These are phyloP conservation scores for Fomitopsis pinicola DNA, from an alignment of 1,284 basidiomycete genomes.

Conservation along the genomic window DNA sequence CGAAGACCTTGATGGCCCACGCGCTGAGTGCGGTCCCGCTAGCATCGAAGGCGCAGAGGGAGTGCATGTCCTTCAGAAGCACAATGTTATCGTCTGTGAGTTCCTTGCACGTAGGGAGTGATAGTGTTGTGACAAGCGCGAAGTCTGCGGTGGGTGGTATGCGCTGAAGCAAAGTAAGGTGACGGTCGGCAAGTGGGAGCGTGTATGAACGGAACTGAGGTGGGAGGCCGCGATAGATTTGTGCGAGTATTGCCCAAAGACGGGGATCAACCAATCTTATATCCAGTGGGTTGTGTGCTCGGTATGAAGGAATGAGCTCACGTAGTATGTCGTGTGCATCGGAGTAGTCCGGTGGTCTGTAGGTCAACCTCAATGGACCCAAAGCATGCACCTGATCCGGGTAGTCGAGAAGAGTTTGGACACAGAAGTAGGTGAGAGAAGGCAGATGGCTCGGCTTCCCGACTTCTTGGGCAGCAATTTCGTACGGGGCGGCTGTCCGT, in stretches of 20 bases:
- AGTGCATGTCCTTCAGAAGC: conserved; percentile 44
- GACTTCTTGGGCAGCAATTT: background rate
- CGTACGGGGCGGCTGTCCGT: conserved; percentile 25
- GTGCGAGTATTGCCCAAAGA: conserved; percentile 57
- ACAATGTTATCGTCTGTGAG: conserved; percentile 53
- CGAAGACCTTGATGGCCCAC: conserved; percentile 41
- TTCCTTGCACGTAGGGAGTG: conserved; percentile 45
- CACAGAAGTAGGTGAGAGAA: conserved; percentile 36
- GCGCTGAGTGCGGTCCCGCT: conserved; percentile 47
- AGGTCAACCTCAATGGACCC: conserved; percentile 26
- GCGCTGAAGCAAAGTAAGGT: conserved; percentile 52
- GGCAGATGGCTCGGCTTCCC: conserved; percentile 25
- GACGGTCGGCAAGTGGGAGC: conserved; percentile 47
- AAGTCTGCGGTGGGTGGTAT: conserved; percentile 52
- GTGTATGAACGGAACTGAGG: conserved; percentile 35
- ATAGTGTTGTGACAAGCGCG: conserved; percentile 57
- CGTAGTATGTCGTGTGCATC: conserved; percentile 31
- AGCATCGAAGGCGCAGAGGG: conserved; percentile 57
- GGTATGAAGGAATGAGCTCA: conserved; percentile 31
- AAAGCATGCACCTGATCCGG: conserved; percentile 35
- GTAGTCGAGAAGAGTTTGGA: conserved; percentile 30
- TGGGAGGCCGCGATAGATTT: conserved; percentile 54
- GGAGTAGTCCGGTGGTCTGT: conserved; percentile 18
- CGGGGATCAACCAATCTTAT: conserved; percentile 42
- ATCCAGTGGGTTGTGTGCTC: conserved; percentile 20